Evolutionary conservation across 805 yeast genomes (phyloP), one percentile per base, ranked within the genome.

Genomic region (Teunomyces pallodes): DNA sequence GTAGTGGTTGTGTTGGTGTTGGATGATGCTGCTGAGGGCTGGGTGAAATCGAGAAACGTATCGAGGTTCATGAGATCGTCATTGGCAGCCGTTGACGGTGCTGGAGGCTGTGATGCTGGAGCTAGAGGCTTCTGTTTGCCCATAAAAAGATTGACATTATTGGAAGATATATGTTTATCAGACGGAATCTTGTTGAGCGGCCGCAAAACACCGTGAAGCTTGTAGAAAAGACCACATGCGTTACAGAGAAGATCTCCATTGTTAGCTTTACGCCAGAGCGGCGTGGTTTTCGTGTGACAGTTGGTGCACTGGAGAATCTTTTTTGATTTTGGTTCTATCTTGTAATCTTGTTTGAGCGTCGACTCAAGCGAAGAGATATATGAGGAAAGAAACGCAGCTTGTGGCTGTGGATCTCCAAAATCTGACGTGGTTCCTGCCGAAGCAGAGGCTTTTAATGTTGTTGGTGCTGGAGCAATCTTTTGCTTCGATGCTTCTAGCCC

Each of bases 201-300:
- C 16, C 78, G 60, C 55, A 72, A 65, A 3, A 72, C 73, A 5
- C 78, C 78, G 49, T 74, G 78, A 31, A 74, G 58, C 53, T 74
- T 74, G 53, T 70, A 72, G 51, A 73, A 74, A 35, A 74, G 63
- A 6, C 78, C 78, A 50, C 78, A 74, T 1, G 77, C 78, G 53
- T 74, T 74, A 51, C 78, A 74, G 27, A 74, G 59, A 39, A 73
- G 62, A 43, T 70, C 75, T 5, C 78, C 78, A 38, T 65, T 62
- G 52, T 64, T 66, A 9, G 75, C 62, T 49, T 68, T 72, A 36
- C 78, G 60, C 78, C 78, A 74, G 17, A 74, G 55, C 9, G 78
- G 78, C 1, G 78, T 73, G 4, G 78, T 72, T 49, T 60, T 65
- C 5, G 78, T 73, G 36, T 69, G 68, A 52, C 78, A 74, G 56